These are phyloP conservation scores for Ilex aquifolium DNA, from an alignment of 257 asterid genomes.

Conservation along the genomic window DNA sequence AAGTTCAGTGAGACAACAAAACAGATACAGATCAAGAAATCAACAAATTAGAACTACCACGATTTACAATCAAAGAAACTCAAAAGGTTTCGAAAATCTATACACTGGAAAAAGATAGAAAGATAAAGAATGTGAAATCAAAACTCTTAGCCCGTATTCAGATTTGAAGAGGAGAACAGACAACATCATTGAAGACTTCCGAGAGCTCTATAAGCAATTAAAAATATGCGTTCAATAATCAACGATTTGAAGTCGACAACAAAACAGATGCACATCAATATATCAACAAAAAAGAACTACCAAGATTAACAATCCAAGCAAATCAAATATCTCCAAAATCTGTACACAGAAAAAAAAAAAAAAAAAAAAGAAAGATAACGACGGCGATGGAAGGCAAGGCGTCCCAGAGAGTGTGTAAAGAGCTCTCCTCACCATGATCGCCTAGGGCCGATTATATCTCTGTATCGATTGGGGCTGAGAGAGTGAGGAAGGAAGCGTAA, in stretches of 20 bases:
- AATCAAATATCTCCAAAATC: not conserved
- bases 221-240: not conserved
- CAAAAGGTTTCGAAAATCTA: not conserved
- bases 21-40: too few species aligned
- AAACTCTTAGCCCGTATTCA: too few species aligned
- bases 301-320: too few species aligned
- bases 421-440: conserved; percentile 69
- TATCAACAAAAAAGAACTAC: too few species aligned
- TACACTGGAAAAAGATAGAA: not conserved
- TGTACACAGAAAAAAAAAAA: not conserved
- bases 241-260: too few species aligned
- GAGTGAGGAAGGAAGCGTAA: not conserved
- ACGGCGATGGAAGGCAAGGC: conserved; percentile 81
- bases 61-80: not conserved
- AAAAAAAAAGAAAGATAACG: conserved; percentile 18
- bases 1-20: not conserved
- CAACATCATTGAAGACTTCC: too few species aligned
- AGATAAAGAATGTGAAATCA: not conserved
- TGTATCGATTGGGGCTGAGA: too few species aligned
- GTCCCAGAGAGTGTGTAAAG: conserved; percentile 78
- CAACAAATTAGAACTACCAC: too few species aligned
- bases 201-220: too few species aligned
- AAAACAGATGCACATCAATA: too few species aligned
- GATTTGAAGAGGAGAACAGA: too few species aligned
- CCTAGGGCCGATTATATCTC: conserved; percentile 23